Percentiles rank a stretch among this genome's conserved stretches.
These are phyloP conservation scores for Trichoderma sp. DNA, from an alignment of 2,329 filamentous ascomycete genomes.

Conservation along the genomic window DNA sequence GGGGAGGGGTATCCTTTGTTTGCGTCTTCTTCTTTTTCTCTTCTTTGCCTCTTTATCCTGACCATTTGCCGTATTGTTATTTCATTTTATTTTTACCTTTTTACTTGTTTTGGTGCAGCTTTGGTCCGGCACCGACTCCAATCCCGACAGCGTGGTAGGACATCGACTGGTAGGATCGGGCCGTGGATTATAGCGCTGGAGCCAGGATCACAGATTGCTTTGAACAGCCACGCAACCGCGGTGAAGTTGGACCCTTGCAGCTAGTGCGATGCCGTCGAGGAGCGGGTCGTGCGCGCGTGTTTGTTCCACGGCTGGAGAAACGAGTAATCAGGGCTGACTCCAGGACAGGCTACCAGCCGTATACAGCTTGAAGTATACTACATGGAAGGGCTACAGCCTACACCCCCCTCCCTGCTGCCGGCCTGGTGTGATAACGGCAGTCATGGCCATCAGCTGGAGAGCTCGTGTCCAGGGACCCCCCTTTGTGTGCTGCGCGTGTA, in stretches of 20 bases:
- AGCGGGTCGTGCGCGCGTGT: background rate
- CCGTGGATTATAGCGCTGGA: constrained; percentile 18
- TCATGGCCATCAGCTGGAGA: constrained; percentile 2
- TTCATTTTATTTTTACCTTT: background rate
- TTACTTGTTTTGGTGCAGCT: background rate
- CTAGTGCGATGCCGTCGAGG: background rate
- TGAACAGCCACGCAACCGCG: constrained; percentile 19
- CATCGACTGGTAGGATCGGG: constrained; percentile 24
- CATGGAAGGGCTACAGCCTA: background rate
- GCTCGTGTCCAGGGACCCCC: background rate
- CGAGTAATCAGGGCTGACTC: constrained; percentile 8
- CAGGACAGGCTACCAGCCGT: background rate
- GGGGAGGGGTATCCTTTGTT: no score
- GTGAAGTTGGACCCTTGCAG: background rate
- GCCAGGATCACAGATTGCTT: constrained; percentile 12
- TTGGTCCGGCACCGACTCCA: constrained; percentile 9
- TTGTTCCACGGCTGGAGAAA: background rate
- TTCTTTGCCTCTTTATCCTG: background rate
- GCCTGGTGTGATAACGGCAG: background rate
- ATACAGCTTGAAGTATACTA: no score
- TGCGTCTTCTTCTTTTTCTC: background rate
- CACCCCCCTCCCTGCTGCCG: background rate
- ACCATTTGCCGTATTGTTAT: background rate
- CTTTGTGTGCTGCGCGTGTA: background rate
- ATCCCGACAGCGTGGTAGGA: constrained; percentile 21